Percentiles rank a stretch among this genome's conserved stretches.
Evolutionary conservation across 164 flowering plant genomes (phyloP).

Genomic region (Malania oleifera): DNA sequence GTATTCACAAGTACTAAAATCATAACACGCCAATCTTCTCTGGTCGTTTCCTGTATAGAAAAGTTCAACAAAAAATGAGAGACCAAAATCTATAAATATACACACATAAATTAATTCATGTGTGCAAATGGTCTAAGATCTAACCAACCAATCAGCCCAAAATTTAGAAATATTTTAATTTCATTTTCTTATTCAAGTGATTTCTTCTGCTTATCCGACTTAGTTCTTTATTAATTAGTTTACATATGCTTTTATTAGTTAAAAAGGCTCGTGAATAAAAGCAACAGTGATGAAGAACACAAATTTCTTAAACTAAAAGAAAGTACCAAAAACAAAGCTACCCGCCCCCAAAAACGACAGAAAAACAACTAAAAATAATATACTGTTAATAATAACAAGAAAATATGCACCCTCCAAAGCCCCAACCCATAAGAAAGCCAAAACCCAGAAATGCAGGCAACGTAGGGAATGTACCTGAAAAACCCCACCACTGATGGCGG

Average conservation of each 20-base stretch:
- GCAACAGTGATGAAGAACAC: slow-evolving; percentile 10
- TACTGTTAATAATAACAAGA: slow-evolving; percentile 7
- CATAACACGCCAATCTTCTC: slow-evolving; percentile 2
- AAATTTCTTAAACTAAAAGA: slow-evolving; percentile 7
- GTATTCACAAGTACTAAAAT: background rate
- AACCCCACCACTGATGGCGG: too few species aligned
- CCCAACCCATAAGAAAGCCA: slow-evolving; percentile 4
- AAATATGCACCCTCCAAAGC: slow-evolving; percentile 5
- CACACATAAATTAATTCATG: too few species aligned
- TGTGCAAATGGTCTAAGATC: slow-evolving; percentile 13
- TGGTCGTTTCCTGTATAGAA: slow-evolving; percentile 14
- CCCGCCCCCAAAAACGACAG: too few species aligned
- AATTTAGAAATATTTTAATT: background rate
- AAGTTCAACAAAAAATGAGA: slow-evolving; percentile 1
- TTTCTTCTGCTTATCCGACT: background rate
- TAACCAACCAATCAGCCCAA: slow-evolving; percentile 5
- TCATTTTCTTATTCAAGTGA: background rate
- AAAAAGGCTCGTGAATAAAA: background rate
- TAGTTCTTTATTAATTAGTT: background rate
- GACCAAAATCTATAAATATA: slow-evolving; percentile 2
- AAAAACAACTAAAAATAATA: background rate
- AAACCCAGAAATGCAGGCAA: slow-evolving; percentile 14
- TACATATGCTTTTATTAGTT: background rate
- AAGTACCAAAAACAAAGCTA: background rate
- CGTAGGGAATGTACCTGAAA: slow-evolving; percentile 10